phyloP scores from a whole-genome alignment of 768 basidiomycete species.

The Rhodotorula babjevae region DNA sequence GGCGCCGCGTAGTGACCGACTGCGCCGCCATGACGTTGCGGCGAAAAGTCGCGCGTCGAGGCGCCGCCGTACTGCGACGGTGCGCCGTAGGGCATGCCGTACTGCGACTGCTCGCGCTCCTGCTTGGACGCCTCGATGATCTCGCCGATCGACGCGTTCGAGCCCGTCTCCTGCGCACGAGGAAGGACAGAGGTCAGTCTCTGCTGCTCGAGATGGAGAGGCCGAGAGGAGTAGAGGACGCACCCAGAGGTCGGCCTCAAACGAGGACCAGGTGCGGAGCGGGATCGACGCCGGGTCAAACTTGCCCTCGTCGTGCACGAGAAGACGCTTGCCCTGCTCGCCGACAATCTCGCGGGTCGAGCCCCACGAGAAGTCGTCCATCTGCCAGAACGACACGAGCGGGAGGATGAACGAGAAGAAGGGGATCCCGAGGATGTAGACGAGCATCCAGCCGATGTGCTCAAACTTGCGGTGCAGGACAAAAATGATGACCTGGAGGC shows the following conservation, averaged over 20 bases:
- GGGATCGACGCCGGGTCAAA: conserved; percentile 91
- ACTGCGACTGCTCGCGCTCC: conserved; percentile 10
- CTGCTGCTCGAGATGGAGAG: too few species aligned
- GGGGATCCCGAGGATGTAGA: conserved; percentile 92
- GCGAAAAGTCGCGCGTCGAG: background rate
- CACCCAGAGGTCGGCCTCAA: conserved; percentile 41
- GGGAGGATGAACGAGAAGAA: conserved; percentile 89
- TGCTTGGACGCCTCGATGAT: conserved; percentile 39
- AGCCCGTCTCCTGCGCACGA: conserved; percentile 13
- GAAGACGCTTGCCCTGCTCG: conserved; percentile 89
- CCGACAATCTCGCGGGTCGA: conserved; percentile 85
- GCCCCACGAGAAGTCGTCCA: conserved; percentile 76
- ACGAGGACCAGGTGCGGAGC: conserved; percentile 89
- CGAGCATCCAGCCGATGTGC: conserved; percentile 95
- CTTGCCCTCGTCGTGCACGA: conserved; percentile 96
- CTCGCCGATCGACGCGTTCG: conserved; percentile 42
- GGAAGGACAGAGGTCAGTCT: too few species aligned
- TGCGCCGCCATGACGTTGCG: background rate
- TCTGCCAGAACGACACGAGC: conserved; percentile 91
- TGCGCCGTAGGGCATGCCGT: conserved; percentile 40
- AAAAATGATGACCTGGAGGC: conserved; percentile 87
- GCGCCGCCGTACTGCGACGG: conserved; percentile 34
- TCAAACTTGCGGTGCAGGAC: conserved; percentile 92
- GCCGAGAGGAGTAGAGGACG: background rate
- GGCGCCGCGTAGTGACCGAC: conserved; percentile 9